Evolutionary conservation across 306 rosid species (phyloP).

Genomic region (Clitoria ternatea): DNA sequence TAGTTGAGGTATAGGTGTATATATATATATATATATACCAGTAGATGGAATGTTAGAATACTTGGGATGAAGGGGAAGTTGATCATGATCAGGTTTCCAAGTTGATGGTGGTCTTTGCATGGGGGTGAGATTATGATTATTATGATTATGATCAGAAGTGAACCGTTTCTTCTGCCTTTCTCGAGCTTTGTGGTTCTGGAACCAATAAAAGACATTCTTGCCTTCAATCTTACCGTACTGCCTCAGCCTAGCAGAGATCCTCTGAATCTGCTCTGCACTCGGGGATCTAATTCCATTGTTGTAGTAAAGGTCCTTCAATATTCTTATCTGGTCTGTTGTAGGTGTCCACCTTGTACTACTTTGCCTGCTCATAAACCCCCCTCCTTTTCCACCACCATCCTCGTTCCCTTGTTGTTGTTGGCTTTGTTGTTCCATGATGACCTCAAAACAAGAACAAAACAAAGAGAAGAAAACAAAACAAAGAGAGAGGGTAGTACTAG

Average conservation of each 20-base stretch:
- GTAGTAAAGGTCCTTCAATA: conserved; percentile 91
- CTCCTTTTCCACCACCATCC: conserved; percentile 42
- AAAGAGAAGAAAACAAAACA: conserved; percentile 31
- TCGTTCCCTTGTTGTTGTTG: conserved; percentile 28
- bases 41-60: conserved; percentile 42
- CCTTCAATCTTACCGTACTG: conserved; percentile 98
- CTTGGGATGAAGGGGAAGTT: conserved; percentile 40
- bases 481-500: not conserved
- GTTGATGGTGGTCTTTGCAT: conserved; percentile 27
- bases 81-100: conserved; percentile 59
- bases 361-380: conserved; percentile 69
- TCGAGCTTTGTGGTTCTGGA: conserved; percentile 97
- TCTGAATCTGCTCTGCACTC: conserved; percentile 94
- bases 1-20: not conserved
- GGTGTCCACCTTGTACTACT: conserved; percentile 95
- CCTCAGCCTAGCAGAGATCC: conserved; percentile 82
- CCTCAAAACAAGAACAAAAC: conserved; percentile 23
- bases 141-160: conserved; percentile 34
- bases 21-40: conserved; percentile 28
- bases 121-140: too few species aligned
- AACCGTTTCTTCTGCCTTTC: conserved; percentile 95
- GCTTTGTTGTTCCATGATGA: conserved; percentile 42
- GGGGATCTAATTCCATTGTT: conserved; percentile 92
- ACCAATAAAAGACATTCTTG: conserved; percentile 92
- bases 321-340: conserved; percentile 85